A percentile compares a stretch with the other conserved stretches of the same genome.
Evolutionary conservation across 148 eudicot genomes (phyloP).

Genomic region (Rhododendron ovatum): DNA sequence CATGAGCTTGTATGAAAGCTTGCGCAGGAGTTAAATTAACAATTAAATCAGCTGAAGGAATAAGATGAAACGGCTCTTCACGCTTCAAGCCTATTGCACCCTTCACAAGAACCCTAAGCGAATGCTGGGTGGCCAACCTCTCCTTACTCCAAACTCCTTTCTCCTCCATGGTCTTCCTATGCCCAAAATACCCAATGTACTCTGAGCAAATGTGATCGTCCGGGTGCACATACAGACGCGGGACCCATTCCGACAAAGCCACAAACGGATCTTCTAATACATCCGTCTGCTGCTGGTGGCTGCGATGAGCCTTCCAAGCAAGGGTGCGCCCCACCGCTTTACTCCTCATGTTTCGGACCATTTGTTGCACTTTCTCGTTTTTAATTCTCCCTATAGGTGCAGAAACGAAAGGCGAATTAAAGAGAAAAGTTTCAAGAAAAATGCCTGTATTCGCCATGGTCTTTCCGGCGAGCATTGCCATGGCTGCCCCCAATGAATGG

Average conservation of each 20-base stretch:
- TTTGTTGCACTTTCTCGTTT: constrained; percentile 65
- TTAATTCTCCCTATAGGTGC: constrained; percentile 78
- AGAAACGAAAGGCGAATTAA: constrained; percentile 76
- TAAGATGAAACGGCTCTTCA: constrained; percentile 63
- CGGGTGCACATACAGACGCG: constrained; percentile 42
- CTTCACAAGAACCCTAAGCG: constrained; percentile 66
- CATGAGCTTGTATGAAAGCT: constrained; percentile 72
- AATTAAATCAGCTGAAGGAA: constrained; percentile 71
- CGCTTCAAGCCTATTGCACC: constrained; percentile 57
- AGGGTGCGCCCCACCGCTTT: constrained; percentile 55
- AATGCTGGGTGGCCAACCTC: constrained; percentile 69
- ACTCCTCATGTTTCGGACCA: constrained; percentile 71
- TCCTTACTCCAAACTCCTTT: constrained; percentile 45
- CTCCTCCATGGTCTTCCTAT: constrained; percentile 52
- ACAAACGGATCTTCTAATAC: constrained; percentile 36
- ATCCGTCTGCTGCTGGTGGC: constrained; percentile 21
- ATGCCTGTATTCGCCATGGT: constrained; percentile 60
- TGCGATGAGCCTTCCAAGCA: constrained; percentile 27
- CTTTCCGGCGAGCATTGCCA: constrained; percentile 78
- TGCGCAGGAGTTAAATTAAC: constrained; percentile 40
- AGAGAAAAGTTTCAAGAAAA: constrained; percentile 60
- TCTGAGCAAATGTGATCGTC: constrained; percentile 55
- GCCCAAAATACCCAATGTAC: constrained; percentile 56
- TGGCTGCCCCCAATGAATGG: constrained; percentile 82
- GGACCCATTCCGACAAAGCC: constrained; percentile 44